Evolutionary conservation across 2,329 filamentous ascomycete genomes (phyloP).

Genomic region (Sporothrix humicola): DNA sequence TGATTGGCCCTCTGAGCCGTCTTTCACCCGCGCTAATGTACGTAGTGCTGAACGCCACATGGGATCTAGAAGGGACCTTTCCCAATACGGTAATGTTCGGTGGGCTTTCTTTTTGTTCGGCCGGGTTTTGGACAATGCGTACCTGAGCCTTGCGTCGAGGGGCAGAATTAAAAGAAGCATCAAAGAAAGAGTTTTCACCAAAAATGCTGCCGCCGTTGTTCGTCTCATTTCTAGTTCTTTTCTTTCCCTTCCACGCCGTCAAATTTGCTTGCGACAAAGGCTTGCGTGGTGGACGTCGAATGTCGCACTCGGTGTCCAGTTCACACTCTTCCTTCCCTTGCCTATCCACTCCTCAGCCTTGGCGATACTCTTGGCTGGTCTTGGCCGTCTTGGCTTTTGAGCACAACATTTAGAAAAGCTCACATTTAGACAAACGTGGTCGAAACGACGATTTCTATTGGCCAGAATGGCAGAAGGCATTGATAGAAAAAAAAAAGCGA

Average conservation of each 20-base stretch:
- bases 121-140: neutral
- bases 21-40: neutral
- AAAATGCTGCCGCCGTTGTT: neutral
- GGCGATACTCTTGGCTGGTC: neutral
- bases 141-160: neutral
- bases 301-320: neutral
- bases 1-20: neutral
- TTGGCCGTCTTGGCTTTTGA: slow-evolving; percentile 16
- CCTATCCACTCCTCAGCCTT: neutral
- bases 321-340: neutral
- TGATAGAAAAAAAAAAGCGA: neutral
- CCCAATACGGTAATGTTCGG: neutral
- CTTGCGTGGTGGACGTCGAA: neutral
- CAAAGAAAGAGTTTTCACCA: neutral
- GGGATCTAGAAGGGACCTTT: neutral
- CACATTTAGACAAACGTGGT: neutral
- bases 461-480: neutral
- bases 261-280: neutral
- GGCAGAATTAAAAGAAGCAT: neutral
- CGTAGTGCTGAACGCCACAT: slow-evolving; percentile 2
- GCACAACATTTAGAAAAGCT: neutral
- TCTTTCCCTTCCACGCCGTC: neutral
- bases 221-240: neutral
- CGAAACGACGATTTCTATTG: neutral
- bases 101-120: neutral